Base-by-base conservation (phyloP, 2,329 filamentous ascomycete species). In the Venturia effusa region DNA sequence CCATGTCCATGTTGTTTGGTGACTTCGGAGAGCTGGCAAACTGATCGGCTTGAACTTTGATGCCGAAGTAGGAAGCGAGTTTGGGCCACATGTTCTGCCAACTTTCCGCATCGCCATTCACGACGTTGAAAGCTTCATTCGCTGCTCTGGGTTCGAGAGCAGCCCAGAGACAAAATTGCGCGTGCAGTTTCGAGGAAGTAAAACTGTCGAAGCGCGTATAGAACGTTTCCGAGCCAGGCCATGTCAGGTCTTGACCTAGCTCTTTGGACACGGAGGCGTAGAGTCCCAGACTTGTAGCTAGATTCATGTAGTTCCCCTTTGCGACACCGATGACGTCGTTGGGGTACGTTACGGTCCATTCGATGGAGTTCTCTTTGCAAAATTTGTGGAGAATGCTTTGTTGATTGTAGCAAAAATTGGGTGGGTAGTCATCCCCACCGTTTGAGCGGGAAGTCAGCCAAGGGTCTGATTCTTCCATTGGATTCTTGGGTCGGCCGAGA, bases 331-430 rank as follows among this genome's bases (percentile, higher is more conserved):
- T 72, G 2, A 81, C 76, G 61, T 79, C 78, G 62, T 79, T 74
- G 0, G 78, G 77, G 43, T 77, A 76, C 0, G 78, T 80, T 32
- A 75, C 74, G 3, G 75, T 69, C 77, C 76, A 80, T 15, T 75
- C 73, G 70, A 73, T 77, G 2, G 65, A 59, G 17, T 70, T 70
- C 15, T 71, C 64, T 4, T 68, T 66, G 32, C 71, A 71, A 19
- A 69, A 71, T 0, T 75, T 68, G 22, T 68, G 66, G 2, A 83
- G 70, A 63, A 80, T 76, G 30, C 75, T 71, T 67, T 83, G 77
- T 68, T 82, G 80, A 41, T 72, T 68, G 68, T 81, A 82, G 69
- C 83, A 83, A 68, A 83, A 83, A 69, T 80, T 83, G 2, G 75
- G 74, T 4, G 75, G 57, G 27, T 60, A 60, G 51, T 55, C 43